Percentiles rank a stretch among this genome's conserved stretches.
Evolutionary conservation across 441 rosid species (phyloP).

Genomic region (Syzygium malaccense): DNA sequence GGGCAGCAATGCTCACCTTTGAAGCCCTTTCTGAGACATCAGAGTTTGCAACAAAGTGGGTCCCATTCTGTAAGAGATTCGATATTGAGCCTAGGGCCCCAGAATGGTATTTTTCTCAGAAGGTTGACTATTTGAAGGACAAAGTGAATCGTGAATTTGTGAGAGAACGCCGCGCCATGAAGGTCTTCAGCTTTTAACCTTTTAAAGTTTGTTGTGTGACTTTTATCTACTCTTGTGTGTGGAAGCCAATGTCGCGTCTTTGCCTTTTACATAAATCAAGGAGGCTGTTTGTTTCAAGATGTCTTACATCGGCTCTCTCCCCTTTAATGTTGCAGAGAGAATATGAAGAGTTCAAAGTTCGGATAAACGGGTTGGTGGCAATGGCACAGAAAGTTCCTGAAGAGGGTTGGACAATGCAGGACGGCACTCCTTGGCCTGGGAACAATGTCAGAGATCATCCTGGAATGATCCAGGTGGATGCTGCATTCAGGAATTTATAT

Average conservation of each 20-base stretch:
- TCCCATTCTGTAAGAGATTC: conserved; percentile 87
- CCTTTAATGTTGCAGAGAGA: conserved; percentile 55
- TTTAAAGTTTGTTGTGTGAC: not conserved
- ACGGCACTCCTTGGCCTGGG: conserved; percentile 98
- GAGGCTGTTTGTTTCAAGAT: not conserved
- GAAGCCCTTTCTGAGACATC: conserved; percentile 98
- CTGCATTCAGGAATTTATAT: not conserved
- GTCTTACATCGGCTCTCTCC: not conserved
- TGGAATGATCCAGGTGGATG: conserved; percentile 91
- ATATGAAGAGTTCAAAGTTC: conserved; percentile 84
- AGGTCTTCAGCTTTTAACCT: conserved; percentile 38
- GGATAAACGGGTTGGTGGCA: conserved; percentile 81
- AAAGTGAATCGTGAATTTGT: conserved; percentile 77
- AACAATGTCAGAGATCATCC: conserved; percentile 92
- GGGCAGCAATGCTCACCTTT: conserved; percentile 98
- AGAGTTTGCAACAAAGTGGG: conserved; percentile 95
- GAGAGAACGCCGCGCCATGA: conserved; percentile 85
- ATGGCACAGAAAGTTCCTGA: conserved; percentile 94
- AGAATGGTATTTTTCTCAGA: conserved; percentile 85
- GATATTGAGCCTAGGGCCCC: conserved; percentile 95
- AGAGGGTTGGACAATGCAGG: conserved; percentile 99
- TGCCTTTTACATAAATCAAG: not conserved
- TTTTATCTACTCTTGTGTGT: not conserved
- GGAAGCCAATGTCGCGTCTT: not conserved
- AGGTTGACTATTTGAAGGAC: conserved; percentile 76